Conservation (phyloP, 2,329 filamentous ascomycete species). For the Ilyonectria destructans region DNA sequence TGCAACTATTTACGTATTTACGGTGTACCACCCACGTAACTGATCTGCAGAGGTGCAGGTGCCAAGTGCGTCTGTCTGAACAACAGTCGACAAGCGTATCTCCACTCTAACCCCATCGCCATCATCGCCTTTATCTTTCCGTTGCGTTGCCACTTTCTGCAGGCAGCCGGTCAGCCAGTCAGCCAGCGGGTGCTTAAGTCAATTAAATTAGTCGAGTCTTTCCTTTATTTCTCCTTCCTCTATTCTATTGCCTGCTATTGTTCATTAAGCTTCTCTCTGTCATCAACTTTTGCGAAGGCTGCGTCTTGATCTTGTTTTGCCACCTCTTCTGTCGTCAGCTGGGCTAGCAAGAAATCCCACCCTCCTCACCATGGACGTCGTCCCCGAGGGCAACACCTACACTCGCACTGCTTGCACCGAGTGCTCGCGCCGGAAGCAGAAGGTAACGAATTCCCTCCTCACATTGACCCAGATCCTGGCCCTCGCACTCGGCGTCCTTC, state of each 20-base stretch:
- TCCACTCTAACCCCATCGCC: conserved; percentile 41
- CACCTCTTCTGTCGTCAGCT: not conserved
- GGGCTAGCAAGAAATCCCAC: not conserved
- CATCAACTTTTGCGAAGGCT: not conserved
- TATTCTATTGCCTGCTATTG: not conserved
- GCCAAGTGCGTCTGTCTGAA: conserved; percentile 36
- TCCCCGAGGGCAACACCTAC: conserved; percentile 36
- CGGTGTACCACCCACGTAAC: conserved; percentile 46
- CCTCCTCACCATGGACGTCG: conserved; percentile 33
- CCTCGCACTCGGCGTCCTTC: not conserved
- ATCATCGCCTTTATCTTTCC: conserved; percentile 33
- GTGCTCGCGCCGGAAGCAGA: conserved; percentile 60
- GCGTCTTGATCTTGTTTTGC: not conserved
- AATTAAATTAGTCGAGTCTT: not conserved
- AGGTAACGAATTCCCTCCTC: conserved; percentile 44
- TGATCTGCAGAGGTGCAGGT: conserved; percentile 45
- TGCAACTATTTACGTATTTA: conserved; percentile 43
- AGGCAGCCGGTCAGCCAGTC: conserved; percentile 18
- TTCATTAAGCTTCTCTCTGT: not conserved
- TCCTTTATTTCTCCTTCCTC: not conserved
- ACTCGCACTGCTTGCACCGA: conserved; percentile 60
- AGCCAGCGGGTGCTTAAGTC: conserved; percentile 19
- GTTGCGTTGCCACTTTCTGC: conserved; percentile 25
- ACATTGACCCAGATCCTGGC: not conserved
- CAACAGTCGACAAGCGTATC: conserved; percentile 42